phyloP scores from a whole-genome alignment of 352 stramenopile species.

The Ochromonadaceae sp. region DNA sequence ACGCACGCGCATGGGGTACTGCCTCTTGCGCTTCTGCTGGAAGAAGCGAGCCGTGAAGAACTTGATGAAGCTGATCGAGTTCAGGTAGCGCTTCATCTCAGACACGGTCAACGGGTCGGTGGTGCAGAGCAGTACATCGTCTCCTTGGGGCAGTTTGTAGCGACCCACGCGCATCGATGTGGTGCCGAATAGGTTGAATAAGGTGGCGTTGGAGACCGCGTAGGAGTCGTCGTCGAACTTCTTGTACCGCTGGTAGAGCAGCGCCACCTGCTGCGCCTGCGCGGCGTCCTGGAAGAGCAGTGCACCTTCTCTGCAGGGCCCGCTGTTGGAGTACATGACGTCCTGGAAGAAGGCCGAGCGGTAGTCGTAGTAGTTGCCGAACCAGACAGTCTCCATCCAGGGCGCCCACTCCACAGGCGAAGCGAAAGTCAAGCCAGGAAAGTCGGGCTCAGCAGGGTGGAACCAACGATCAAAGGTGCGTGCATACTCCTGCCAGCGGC shows the following conservation, averaged over 20 bases:
- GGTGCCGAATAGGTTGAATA: background rate
- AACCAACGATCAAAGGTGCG: background rate
- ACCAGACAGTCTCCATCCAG: constrained; percentile 12
- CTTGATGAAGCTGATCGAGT: background rate
- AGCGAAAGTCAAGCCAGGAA: background rate
- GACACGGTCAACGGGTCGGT: background rate
- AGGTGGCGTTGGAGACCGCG: background rate
- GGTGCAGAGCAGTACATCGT: background rate
- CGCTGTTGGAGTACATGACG: constrained; percentile 8
- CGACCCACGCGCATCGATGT: background rate
- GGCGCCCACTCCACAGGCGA: background rate
- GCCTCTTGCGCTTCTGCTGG: background rate
- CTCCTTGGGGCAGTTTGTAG: background rate
- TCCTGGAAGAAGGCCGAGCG: background rate
- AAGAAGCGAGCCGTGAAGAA: background rate
- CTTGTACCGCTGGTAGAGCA: background rate
- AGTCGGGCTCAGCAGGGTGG: background rate
- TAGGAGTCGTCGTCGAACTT: background rate
- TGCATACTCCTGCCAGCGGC: background rate
- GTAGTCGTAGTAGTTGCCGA: constrained; percentile 12
- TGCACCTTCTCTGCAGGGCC: background rate
- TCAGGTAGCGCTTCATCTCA: constrained; percentile 2
- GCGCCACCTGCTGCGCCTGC: background rate
- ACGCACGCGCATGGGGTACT: background rate
- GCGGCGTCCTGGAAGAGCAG: background rate